These are phyloP conservation scores for Sporothrix protearum DNA, from an alignment of 2,329 filamentous ascomycete species.

Conservation along the genomic window DNA sequence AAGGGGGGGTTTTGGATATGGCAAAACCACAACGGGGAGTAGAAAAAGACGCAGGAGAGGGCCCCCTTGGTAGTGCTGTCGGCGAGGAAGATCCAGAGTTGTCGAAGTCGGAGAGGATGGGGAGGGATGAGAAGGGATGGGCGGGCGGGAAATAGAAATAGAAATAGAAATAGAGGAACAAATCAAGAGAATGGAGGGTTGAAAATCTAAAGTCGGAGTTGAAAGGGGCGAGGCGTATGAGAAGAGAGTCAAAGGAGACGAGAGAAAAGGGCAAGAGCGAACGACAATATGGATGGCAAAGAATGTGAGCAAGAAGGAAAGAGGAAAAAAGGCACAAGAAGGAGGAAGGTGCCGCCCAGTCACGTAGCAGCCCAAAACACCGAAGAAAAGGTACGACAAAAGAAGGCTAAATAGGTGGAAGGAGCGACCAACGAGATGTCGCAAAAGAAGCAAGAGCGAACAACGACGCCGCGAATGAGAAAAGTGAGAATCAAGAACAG, in stretches of 20 bases:
- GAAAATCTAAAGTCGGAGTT: neutral
- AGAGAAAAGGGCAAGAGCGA: conserved; percentile 13
- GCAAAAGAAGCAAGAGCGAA: neutral
- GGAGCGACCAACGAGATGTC: neutral
- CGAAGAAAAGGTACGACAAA: neutral
- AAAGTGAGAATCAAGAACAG: neutral
- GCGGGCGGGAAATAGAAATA: conserved; percentile 13
- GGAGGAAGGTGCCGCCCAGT: conserved; percentile 8
- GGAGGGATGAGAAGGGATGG: neutral
- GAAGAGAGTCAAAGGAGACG: neutral
- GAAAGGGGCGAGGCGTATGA: conserved; percentile 15
- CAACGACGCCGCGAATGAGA: neutral
- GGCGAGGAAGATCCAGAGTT: neutral
- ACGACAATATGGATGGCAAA: conserved; percentile 7
- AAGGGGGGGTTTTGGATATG: neutral
- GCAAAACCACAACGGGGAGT: conserved; percentile 7
- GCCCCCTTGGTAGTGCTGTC: neutral
- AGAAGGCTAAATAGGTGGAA: conserved; percentile 3
- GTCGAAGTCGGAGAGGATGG: neutral
- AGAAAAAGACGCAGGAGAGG: conserved; percentile 12
- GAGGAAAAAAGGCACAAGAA: neutral
- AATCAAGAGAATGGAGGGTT: neutral
- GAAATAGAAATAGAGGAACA: conserved; percentile 18
- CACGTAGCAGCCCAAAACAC: neutral
- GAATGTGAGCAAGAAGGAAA: neutral